Base-by-base conservation (phyloP, 306 rosid genomes). In the Trifolium fragiferum region DNA sequence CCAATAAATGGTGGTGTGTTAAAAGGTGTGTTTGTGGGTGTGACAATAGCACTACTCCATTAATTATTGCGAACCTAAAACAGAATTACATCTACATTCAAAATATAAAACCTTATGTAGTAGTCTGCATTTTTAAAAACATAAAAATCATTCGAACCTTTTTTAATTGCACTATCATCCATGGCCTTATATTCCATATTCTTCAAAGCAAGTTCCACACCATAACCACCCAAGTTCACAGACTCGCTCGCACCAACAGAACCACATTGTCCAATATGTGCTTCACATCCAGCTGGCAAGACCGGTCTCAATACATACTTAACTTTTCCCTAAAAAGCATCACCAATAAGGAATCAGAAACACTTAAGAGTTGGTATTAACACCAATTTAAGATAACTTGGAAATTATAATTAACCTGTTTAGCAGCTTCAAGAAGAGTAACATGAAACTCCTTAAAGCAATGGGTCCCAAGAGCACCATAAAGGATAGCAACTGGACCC, bases 131-230 rank as follows among this genome's bases (percentile, higher is more conserved):
- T 76, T 11, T 35, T 20, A 18, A 47, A 21, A 47, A 70, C 74
- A 66, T 65, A 19, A 44, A 38, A 78, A 81, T 76, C 16, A 35
- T 62, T 73, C 86, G 72, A 80, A 95, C 99, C 99, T 92, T 94
- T 92, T 86, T 85, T 92, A 66, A 92, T 74, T 8, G 85, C 60
- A 77, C 96, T 87, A 75, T 95, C 98, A 71, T 95, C 97, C 90
- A 94, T 90, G 75, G 99, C 96, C 82, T 92, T 95, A 62, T 95
- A 92, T 79, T 95, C 99, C 99, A 95, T 92, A 73, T 95, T 95
- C 97, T 95, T 95, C 72, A 95, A 82, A 66, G 92, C 98, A 82
- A 95, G 97, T 82, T 92, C 98, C 46, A 95, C 98, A 3, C 99
- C 99, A 78, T 90, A 95, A 73, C 99, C 98, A 76, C 99, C 99